Evolutionary conservation across 169 alveolate genomes (phyloP).

Genomic region (Cryptosporidium xiaoi): DNA sequence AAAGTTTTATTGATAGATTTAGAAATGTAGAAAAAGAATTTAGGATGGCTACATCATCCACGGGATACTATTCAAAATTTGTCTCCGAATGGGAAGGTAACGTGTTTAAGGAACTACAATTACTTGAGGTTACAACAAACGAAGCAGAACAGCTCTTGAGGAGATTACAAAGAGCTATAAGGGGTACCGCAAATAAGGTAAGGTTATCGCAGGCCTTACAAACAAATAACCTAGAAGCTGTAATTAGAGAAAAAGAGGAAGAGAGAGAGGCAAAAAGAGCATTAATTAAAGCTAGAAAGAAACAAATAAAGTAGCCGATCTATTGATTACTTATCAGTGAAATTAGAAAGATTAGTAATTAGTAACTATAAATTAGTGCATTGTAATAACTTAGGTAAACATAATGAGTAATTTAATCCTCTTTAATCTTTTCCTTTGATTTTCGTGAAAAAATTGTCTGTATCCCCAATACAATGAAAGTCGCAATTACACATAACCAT

Average conservation of each 20-base stretch:
- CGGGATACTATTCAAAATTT: constrained; percentile 54
- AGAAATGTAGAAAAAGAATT: constrained; percentile 41
- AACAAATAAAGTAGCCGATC: constrained; percentile 4
- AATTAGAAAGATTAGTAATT: background rate
- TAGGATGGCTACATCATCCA: constrained; percentile 28
- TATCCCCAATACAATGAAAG: constrained; percentile 82
- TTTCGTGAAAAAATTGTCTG: constrained; percentile 75
- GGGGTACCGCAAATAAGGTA: constrained; percentile 44
- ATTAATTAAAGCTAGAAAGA: constrained; percentile 38
- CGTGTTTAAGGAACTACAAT: constrained; percentile 53
- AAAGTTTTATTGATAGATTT: constrained; percentile 66
- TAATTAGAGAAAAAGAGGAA: constrained; percentile 71
- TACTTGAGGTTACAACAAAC: constrained; percentile 58
- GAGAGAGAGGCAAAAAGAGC: constrained; percentile 62
- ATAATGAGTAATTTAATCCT: background rate
- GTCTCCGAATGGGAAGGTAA: constrained; percentile 54
- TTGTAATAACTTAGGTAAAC: background rate
- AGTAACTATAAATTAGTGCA: background rate
- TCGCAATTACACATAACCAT: constrained; percentile 85
- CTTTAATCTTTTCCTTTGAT: constrained; percentile 24
- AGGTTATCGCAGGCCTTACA: constrained; percentile 52
- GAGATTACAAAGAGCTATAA: constrained; percentile 54
- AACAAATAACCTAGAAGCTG: constrained; percentile 63
- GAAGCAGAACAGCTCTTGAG: constrained; percentile 57
- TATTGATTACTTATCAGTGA: constrained; percentile 2